Base-by-base conservation (phyloP, 768 basidiomycete species). In the Paxillus ammoniavirescens region DNA sequence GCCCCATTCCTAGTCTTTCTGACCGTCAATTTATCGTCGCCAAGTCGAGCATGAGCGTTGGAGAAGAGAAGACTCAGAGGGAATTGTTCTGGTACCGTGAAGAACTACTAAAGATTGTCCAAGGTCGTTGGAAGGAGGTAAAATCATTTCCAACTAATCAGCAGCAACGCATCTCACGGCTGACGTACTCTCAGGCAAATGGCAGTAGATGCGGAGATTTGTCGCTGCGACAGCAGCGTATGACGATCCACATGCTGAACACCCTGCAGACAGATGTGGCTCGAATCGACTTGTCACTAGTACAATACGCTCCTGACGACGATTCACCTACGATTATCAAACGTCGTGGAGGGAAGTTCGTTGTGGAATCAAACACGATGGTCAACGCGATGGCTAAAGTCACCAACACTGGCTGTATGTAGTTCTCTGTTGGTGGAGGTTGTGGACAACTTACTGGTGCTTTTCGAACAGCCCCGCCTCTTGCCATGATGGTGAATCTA, bases 1-100 rank as follows among this genome's bases (percentile, higher is more conserved):
- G 75, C 41, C 82, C 90, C 0, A 91, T 98, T 42, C 96, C 97
- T 0, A 85, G 85, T 14, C 72, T 98, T 37, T 88, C 91, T 13
- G 86, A 93, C 55, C 80, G 93, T 26, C 97, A 99, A 65, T 98
- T 95, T 67, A 84, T 98, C 15, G 87, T 97, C 0, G 79, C 86
- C 23, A 89, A 90, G 60, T 82, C 86, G 5, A 80, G 75, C 46
- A 71, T 90, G 53, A 80, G 86, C 1, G 65, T 71, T 10, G 73
- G 70, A 42, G 86, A 91, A 59, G 80, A 87, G 55, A 76, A 74
- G 41, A 64, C 76, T 9, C 87, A 93, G 65, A 78, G 84, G 37
- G 90, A 93, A 65, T 66, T 95, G 14, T 99, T 98, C 74, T 99
- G 97, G 97, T 96, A 97, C 67, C 79, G 95, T 35, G 95, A 99